These are phyloP conservation scores for Sherardia arvensis DNA, from an alignment of 257 asterid genomes.

Conservation along the genomic window DNA sequence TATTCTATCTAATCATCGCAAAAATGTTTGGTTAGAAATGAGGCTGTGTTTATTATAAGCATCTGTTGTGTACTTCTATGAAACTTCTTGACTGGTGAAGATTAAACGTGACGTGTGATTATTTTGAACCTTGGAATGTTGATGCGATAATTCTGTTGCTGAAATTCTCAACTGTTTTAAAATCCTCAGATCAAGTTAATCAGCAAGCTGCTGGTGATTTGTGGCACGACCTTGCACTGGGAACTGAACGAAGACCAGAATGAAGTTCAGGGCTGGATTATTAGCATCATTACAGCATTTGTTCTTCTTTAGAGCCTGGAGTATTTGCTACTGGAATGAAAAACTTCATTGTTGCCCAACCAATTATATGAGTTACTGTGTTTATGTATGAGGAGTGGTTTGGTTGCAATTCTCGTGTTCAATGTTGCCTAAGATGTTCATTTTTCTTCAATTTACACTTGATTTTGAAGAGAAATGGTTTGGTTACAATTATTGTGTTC, in stretches of 20 bases:
- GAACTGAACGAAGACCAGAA: conserved; percentile 21
- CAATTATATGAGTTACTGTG: background rate
- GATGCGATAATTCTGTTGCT: background rate
- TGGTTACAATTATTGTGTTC: background rate
- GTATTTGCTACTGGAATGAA: background rate
- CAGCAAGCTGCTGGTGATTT: conserved; percentile 41
- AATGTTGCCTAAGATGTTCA: background rate
- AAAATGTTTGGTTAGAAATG: background rate
- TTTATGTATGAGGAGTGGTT: too few relatives aligned
- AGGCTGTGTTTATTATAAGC: background rate
- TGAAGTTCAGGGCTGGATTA: background rate
- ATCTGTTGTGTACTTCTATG: background rate
- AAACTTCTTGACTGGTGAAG: background rate
- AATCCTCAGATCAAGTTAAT: conserved; percentile 48
- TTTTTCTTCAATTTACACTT: too few relatives aligned
- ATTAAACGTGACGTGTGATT: background rate
- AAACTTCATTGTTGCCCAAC: background rate
- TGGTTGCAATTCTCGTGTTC: background rate
- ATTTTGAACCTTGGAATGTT: background rate
- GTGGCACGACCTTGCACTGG: conserved; percentile 70
- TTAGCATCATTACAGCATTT: too few relatives aligned
- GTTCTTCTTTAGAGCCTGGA: background rate
- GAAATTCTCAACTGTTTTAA: conserved; percentile 8
- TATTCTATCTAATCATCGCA: background rate
- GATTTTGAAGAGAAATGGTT: too few relatives aligned